Conservation (phyloP, 2,329 filamentous ascomycete species). For the Fusarium begoniae region DNA sequence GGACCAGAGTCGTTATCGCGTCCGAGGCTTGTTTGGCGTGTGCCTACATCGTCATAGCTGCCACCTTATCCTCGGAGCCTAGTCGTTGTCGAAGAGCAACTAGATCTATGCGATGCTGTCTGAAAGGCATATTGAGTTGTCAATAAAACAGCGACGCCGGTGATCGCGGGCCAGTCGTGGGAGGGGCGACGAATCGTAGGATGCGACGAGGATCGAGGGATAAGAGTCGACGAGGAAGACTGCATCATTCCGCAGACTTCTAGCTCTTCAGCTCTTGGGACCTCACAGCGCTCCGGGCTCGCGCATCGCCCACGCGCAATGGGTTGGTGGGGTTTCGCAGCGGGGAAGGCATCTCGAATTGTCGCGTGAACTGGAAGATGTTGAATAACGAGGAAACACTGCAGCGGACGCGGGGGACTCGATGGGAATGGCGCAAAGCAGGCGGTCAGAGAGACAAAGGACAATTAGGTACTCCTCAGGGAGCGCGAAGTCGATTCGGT, state of each 20-base stretch:
- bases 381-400: too few species aligned
- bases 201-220: fast-evolving
- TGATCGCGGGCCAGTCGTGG: fast-evolving
- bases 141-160: neutral
- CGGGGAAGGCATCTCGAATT: neutral
- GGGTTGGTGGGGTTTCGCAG: fast-evolving
- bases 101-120: neutral
- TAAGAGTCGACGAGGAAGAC: neutral
- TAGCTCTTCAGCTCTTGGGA: too few species aligned
- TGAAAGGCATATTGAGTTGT: neutral
- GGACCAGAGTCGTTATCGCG: neutral
- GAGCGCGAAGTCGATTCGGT: neutral
- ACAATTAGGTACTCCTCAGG: neutral
- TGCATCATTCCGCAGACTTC: fast-evolving
- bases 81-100: neutral
- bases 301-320: too few species aligned
- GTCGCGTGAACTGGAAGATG: neutral
- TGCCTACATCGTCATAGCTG: fast-evolving
- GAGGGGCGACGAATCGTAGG: fast-evolving
- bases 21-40: neutral
- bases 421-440: neutral
- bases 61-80: fast-evolving
- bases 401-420: neutral
- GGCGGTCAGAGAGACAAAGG: too few species aligned
- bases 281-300: neutral